Percentiles rank a stretch among this genome's conserved stretches.
phyloP scores from a whole-genome alignment of 768 basidiomycete genomes.

The Tylopilus plumbeoviolaceoides region DNA sequence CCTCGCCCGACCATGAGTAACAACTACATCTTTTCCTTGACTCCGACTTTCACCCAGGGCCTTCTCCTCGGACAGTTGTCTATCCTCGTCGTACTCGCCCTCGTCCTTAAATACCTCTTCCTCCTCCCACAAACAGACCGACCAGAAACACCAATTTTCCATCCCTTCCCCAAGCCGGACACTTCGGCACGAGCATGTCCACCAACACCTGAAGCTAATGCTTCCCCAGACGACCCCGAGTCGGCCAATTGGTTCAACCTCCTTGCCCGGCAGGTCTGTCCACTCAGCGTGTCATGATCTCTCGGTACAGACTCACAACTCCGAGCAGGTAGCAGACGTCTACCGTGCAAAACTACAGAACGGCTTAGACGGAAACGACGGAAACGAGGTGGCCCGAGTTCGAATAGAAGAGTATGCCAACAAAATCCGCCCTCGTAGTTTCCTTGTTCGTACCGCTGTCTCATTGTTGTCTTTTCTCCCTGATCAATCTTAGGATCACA shows the following conservation, averaged over 20 bases:
- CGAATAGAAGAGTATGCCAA: slow-evolving; percentile 82
- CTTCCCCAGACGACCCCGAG: slow-evolving; percentile 42
- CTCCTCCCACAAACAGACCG: slow-evolving; percentile 70
- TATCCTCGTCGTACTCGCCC: slow-evolving; percentile 66
- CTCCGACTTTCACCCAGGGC: slow-evolving; percentile 94
- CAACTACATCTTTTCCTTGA: slow-evolving; percentile 67
- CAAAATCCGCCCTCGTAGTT: slow-evolving; percentile 61
- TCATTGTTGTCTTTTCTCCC: background rate
- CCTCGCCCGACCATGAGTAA: slow-evolving; percentile 19
- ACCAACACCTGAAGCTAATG: slow-evolving; percentile 5
- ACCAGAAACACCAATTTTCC: slow-evolving; percentile 55
- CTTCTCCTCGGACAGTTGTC: slow-evolving; percentile 90
- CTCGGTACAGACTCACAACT: background rate
- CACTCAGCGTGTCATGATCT: background rate
- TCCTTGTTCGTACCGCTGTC: slow-evolving; percentile 48
- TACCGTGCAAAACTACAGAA: slow-evolving; percentile 78
- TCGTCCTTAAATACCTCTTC: slow-evolving; percentile 94
- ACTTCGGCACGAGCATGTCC: slow-evolving; percentile 38
- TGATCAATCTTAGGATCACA: slow-evolving; percentile 59
- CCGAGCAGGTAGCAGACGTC: slow-evolving; percentile 55
- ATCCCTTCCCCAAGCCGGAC: slow-evolving; percentile 52
- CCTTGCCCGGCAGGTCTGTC: slow-evolving; percentile 71
- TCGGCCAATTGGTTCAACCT: slow-evolving; percentile 91
- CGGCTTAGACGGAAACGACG: slow-evolving; percentile 63
- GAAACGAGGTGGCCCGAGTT: slow-evolving; percentile 78